phyloP scores from a whole-genome alignment of 1,139 yeast genomes.

The Blastobotrys raffinosifermentans region DNA sequence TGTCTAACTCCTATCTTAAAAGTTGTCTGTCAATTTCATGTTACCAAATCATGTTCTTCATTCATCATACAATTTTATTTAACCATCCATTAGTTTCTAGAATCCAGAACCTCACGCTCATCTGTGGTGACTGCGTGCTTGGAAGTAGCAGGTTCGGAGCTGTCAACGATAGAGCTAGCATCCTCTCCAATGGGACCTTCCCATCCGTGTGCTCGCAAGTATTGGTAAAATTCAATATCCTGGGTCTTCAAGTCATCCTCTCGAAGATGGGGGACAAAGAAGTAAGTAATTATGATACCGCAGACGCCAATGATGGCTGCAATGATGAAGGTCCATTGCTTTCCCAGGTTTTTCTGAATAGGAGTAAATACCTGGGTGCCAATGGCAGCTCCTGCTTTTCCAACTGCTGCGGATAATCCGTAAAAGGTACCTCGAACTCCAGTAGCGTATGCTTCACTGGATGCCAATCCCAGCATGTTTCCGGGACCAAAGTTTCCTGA shows the following conservation, averaged over 20 bases:
- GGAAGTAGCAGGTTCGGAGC: conserved; percentile 1
- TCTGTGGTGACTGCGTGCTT: no score
- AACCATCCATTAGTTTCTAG: not conserved
- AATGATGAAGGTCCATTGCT: conserved; percentile 47
- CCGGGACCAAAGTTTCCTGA: conserved; percentile 76
- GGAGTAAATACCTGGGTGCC: conserved; percentile 46
- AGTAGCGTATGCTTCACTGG: conserved; percentile 68
- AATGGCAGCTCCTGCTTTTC: conserved; percentile 51
- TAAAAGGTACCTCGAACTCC: conserved; percentile 66
- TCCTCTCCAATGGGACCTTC: conserved; percentile 49
- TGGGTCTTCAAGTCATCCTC: conserved; percentile 64
- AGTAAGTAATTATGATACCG: conserved; percentile 55
- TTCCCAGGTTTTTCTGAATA: conserved; percentile 37
- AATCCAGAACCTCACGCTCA: no score
- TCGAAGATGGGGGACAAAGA: conserved; percentile 60
- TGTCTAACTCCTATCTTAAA: no score
- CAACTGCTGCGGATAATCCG: conserved; percentile 48
- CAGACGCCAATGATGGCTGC: conserved; percentile 66
- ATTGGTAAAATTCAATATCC: conserved; percentile 58
- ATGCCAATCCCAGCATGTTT: conserved; percentile 60
- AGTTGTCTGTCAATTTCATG: no score
- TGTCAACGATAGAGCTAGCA: not conserved
- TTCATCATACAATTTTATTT: not conserved
- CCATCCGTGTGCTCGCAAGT: conserved; percentile 63
- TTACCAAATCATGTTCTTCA: no score